Evolutionary conservation across 2,329 filamentous ascomycete genomes (phyloP), one percentile per base, ranked within the genome.

Genomic region (Sporothrix protearum): DNA sequence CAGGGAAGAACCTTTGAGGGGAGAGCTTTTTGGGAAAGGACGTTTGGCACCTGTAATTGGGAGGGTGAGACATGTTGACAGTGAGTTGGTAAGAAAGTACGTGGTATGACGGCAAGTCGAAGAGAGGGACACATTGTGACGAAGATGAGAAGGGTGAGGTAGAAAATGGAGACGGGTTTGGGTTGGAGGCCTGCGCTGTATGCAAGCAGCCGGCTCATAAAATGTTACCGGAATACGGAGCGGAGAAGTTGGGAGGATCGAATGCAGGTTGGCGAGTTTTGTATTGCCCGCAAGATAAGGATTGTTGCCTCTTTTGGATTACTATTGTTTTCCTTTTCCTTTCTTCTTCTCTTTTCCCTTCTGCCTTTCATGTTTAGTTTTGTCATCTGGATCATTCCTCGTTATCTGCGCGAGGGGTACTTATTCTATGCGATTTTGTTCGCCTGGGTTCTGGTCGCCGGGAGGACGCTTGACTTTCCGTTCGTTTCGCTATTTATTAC

Each of bases 211-310:
- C 55, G 30, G 4, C 9, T 61, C 30, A 25, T 39, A 61, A 39
- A 36, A 6, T 36, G 55, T 28, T 53, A 28, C 16, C 9, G 12
- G 22, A 9, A 61, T 8, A 19, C 6, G 55, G 10, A 33, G 30
- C 9, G 19, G n/a, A 22, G 19, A 33, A n/a, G 30, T 39, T 2
- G 33, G 55, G 14, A 39, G 55, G 30, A 61, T 10, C 39, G 30
- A 49, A 19, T 45, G 16, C 33, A 57, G 82, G 82, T 55, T 64
- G 30, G 47, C 25, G 78, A 72, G 16, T 28, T 53, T 53, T 53
- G 45, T 36, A 39, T 25, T 19, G 28, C 53, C 14, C 16, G 28
- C 51, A 51, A 45, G 61, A 14, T 47, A 51, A 45, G 61, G 55
- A 25, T 42, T 66, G 49, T 47, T 16, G 4, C n/a, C 39, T 28